Percentiles rank a stretch among this genome's conserved stretches.
Evolutionary conservation across 108 stramenopile genomes (phyloP).

Genomic region (Cyclotella choctawhatcheeana): DNA sequence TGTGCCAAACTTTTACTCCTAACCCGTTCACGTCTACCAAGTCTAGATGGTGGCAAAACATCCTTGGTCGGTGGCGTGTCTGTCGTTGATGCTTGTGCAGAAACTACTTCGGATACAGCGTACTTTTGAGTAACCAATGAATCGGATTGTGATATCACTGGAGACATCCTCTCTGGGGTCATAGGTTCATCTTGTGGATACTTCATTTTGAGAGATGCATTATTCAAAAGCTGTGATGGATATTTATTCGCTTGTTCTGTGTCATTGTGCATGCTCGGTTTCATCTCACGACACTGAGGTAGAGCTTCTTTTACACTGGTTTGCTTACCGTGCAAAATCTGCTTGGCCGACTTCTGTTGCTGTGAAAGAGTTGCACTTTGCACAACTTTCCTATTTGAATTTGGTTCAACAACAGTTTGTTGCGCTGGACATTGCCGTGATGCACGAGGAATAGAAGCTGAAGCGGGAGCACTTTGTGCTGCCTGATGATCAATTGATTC

Average conservation of each 20-base stretch:
- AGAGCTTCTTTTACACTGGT: not conserved
- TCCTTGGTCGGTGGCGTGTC: not conserved
- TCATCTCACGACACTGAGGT: not conserved
- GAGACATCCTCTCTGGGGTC: not conserved
- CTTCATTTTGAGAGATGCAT: no score
- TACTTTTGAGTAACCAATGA: not conserved
- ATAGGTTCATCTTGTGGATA: not conserved
- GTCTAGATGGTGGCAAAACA: not conserved
- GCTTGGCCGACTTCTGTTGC: no score
- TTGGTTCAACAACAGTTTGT: no score
- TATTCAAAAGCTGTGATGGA: not conserved
- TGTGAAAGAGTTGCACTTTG: no score
- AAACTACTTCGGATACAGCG: not conserved
- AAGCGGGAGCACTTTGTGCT: not conserved
- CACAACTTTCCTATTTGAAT: no score
- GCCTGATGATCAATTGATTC: no score
- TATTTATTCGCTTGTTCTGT: not conserved
- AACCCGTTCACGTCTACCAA: slow-evolving; percentile 3
- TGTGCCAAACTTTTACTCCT: slow-evolving; percentile 9
- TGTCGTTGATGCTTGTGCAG: not conserved
- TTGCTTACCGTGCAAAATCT: no score
- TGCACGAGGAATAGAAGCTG: not conserved
- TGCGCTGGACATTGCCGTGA: no score
- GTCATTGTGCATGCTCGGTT: not conserved
- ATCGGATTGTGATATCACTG: not conserved